These are phyloP conservation scores for Lolium rigidum DNA, from an alignment of 176 grass and related monocot genomes.

Conservation along the genomic window DNA sequence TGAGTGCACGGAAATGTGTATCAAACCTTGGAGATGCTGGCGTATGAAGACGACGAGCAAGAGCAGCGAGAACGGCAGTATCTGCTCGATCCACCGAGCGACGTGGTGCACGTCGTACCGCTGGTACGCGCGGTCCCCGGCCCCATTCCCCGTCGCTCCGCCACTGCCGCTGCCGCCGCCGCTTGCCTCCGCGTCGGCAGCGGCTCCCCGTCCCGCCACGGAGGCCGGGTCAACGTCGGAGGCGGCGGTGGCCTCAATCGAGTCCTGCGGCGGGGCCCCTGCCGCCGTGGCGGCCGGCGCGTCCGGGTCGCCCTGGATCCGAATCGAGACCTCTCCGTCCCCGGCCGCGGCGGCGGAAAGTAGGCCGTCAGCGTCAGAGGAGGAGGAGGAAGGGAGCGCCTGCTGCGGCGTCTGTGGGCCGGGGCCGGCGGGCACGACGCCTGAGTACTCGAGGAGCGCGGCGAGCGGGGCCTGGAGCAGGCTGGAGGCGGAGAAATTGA, in stretches of 20 bases:
- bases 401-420: slow-evolving; percentile 41
- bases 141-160: slow-evolving; percentile 41
- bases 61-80: slow-evolving; percentile 95
- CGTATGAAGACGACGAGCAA: slow-evolving; percentile 97
- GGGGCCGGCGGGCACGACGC: slow-evolving; percentile 62
- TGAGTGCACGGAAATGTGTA: slow-evolving; percentile 8
- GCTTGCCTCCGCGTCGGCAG: slow-evolving; percentile 54
- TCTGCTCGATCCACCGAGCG: slow-evolving; percentile 94
- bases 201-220: slow-evolving; percentile 33
- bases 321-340: slow-evolving; percentile 86
- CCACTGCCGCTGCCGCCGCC: slow-evolving; percentile 29
- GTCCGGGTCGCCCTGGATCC: slow-evolving; percentile 77
- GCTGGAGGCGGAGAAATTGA: slow-evolving; percentile 78
- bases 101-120: slow-evolving; percentile 93
- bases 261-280: slow-evolving; percentile 42
- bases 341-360: slow-evolving; percentile 48
- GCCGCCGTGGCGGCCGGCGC: slow-evolving; percentile 16
- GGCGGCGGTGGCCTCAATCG: slow-evolving; percentile 38
- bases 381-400: slow-evolving; percentile 29
- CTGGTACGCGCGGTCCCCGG: slow-evolving; percentile 77
- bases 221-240: slow-evolving; percentile 50
- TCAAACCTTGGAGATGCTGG: slow-evolving; percentile 93
- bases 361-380: slow-evolving; percentile 39
- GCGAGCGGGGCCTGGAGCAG: slow-evolving; percentile 87
- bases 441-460: slow-evolving; percentile 91